Percentiles rank a stretch among this genome's conserved stretches.
Conservation (phyloP, 2,329 filamentous ascomycete species). For the Nannizziopsis arthrosporioides region DNA sequence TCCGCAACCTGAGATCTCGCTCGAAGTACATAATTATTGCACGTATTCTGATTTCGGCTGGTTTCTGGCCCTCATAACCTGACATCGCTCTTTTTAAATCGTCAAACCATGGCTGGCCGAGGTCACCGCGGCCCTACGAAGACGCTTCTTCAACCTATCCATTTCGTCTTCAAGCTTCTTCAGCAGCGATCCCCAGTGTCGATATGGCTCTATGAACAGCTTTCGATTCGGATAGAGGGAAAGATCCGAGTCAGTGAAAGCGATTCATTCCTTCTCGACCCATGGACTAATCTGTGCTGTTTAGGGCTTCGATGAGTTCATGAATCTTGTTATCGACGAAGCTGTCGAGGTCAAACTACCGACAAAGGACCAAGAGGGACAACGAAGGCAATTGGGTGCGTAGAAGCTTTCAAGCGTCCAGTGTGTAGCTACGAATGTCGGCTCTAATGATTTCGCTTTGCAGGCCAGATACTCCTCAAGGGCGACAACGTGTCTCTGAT, state of each 20-base stretch:
- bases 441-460: slow-evolving; percentile 14
- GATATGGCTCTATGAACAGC: slow-evolving; percentile 95
- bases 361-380: slow-evolving; percentile 70
- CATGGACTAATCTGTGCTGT: slow-evolving; percentile 7
- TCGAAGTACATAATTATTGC: neutral
- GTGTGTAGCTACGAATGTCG: too few species aligned
- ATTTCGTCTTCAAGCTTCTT: slow-evolving; percentile 89
- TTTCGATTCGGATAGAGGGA: slow-evolving; percentile 86
- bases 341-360: slow-evolving; percentile 81
- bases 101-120: slow-evolving; percentile 42
- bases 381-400: slow-evolving; percentile 66
- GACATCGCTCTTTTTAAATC: neutral
- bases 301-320: slow-evolving; percentile 97
- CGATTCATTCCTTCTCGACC: slow-evolving; percentile 1
- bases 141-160: slow-evolving; percentile 65
- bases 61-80: neutral
- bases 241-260: slow-evolving; percentile 65
- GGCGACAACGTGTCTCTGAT: slow-evolving; percentile 81
- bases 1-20: neutral
- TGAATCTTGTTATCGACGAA: slow-evolving; percentile 96
- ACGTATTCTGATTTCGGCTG: neutral
- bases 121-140: slow-evolving; percentile 48
- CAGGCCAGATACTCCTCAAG: slow-evolving; percentile 76
- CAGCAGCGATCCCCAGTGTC: slow-evolving; percentile 73
- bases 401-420: slow-evolving; percentile 12